Conservation (phyloP, 2,329 filamentous ascomycete species). For the Curvularia sp. region DNA sequence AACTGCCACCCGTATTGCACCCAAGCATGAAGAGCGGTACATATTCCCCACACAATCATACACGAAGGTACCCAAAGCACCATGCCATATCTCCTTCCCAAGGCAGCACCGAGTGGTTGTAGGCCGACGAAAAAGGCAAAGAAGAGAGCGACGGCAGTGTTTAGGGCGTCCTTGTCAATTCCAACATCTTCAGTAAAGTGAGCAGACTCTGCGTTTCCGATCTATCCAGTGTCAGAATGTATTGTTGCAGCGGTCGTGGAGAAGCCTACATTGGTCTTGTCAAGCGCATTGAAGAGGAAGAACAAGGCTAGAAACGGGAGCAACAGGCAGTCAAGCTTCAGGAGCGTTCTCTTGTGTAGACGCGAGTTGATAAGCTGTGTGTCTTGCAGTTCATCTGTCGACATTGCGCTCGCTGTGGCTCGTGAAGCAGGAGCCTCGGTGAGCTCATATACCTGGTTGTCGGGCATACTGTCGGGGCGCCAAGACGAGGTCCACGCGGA, state of each 20-base stretch:
- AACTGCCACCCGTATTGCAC: slow-evolving; percentile 57
- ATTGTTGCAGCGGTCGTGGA: not conserved
- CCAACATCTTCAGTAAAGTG: slow-evolving; percentile 66
- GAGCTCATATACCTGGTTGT: slow-evolving; percentile 21
- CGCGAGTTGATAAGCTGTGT: slow-evolving; percentile 3
- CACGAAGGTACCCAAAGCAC: slow-evolving; percentile 63
- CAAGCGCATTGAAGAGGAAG: slow-evolving; percentile 61
- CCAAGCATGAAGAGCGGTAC: slow-evolving; percentile 58
- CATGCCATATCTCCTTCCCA: slow-evolving; percentile 64
- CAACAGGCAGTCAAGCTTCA: slow-evolving; percentile 59
- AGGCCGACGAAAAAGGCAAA: slow-evolving; percentile 66
- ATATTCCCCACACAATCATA: slow-evolving; percentile 63
- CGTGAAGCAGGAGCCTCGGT: slow-evolving; percentile 8
- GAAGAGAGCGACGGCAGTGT: slow-evolving; percentile 64
- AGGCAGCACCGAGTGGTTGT: slow-evolving; percentile 63
- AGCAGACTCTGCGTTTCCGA: slow-evolving; percentile 64
- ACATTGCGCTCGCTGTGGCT: slow-evolving; percentile 17
- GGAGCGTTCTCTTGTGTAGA: slow-evolving; percentile 49
- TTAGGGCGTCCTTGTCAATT: slow-evolving; percentile 60
- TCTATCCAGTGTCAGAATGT: slow-evolving; percentile 31
- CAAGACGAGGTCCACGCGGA: slow-evolving; percentile 19
- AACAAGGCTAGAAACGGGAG: slow-evolving; percentile 60
- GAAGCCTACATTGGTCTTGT: slow-evolving; percentile 56
- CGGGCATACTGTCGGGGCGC: slow-evolving; percentile 23
- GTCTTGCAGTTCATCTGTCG: slow-evolving; percentile 17